phyloP scores from a whole-genome alignment of 164 flowering plant genomes.

The Buxus sempervirens region DNA sequence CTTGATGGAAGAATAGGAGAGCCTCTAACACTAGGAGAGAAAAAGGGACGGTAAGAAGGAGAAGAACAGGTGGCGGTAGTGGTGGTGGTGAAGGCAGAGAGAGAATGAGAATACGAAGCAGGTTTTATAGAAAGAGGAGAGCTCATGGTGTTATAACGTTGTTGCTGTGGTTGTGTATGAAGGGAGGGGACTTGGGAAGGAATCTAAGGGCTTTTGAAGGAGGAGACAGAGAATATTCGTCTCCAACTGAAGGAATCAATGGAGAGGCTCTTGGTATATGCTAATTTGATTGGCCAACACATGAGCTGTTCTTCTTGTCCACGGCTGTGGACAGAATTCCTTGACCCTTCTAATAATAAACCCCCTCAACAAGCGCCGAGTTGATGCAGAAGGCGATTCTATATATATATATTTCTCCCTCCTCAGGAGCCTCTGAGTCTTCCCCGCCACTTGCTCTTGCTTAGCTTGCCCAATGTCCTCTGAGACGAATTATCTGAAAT shows the following conservation, averaged over 20 bases:
- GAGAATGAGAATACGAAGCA: conserved; percentile 3
- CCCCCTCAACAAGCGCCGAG: no score
- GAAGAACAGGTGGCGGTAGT: conserved; percentile 8
- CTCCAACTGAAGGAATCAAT: conserved; percentile 1
- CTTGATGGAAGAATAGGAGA: conserved; percentile 7
- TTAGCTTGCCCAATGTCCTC: no score
- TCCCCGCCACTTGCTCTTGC: no score
- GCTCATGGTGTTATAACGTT: background rate
- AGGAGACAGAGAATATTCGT: conserved; percentile 12
- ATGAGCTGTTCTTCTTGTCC: no score
- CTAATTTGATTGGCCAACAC: background rate
- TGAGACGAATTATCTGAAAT: no score
- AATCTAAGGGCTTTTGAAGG: conserved; percentile 12
- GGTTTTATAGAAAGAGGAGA: background rate
- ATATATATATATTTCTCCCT: no score
- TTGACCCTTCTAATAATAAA: no score
- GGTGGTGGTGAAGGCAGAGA: no score
- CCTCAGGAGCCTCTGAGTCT: no score
- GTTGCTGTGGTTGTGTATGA: background rate
- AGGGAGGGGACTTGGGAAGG: background rate
- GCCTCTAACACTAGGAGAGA: conserved; percentile 4
- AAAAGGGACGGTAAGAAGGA: background rate
- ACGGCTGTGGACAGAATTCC: no score
- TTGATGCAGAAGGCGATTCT: no score
- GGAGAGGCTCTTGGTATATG: conserved; percentile 14